These are phyloP conservation scores for Trichoderma harzianum DNA, from an alignment of 2,329 filamentous ascomycete species.

Conservation along the genomic window DNA sequence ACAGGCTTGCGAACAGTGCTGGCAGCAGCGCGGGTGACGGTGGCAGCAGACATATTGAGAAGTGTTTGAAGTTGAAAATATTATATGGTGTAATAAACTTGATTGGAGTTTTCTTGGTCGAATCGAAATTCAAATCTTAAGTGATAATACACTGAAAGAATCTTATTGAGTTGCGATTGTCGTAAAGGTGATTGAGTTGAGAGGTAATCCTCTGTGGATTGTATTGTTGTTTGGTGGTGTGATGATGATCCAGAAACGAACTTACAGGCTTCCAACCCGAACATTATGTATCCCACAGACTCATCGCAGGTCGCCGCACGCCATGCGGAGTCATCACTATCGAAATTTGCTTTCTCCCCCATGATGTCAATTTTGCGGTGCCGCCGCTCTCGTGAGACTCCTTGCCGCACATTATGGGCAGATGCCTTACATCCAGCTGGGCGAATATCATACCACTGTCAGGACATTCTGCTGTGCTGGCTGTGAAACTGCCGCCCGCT, in stretches of 20 bases:
- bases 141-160: not conserved
- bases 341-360: not conserved
- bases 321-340: not conserved
- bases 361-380: slow-evolving; percentile 10
- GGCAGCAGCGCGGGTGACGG: slow-evolving; percentile 1
- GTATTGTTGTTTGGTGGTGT: slow-evolving; percentile 10
- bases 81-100: not conserved
- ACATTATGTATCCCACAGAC: slow-evolving; percentile 11
- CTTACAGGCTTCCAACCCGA: not conserved
- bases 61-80: not conserved
- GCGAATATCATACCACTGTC: slow-evolving; percentile 19
- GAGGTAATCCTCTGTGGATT: slow-evolving; percentile 11
- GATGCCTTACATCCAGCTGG: not conserved
- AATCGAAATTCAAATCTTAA: not conserved
- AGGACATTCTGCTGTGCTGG: slow-evolving; percentile 5
- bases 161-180: slow-evolving; percentile 7
- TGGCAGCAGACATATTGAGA: slow-evolving; percentile 7
- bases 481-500: not conserved
- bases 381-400: not conserved
- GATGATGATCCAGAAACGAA: slow-evolving; percentile 3
- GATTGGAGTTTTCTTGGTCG: not conserved
- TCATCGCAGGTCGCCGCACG: slow-evolving; percentile 5
- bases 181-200: slow-evolving; percentile 6
- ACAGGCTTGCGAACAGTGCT: slow-evolving; percentile 7
- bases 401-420: slow-evolving; percentile 3